Conservation (phyloP, 768 basidiomycete genomes). For the Rhodotorula kratochvilovae region DNA sequence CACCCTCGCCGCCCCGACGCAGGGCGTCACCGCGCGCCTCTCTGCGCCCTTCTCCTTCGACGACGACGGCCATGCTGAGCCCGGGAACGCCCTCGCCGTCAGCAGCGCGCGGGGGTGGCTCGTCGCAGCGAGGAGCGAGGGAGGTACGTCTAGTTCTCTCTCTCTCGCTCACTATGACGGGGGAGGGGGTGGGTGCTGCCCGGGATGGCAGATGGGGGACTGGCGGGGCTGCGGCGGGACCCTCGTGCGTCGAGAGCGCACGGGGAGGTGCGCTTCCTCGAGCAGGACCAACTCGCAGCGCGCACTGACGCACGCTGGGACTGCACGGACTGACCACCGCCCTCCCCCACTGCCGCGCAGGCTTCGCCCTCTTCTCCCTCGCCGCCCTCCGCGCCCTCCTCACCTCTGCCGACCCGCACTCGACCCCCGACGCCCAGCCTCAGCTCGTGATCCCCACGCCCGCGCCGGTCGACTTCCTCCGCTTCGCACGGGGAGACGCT, state of each 20-base stretch:
- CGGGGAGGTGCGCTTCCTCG: too few relatives aligned
- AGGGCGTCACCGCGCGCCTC: conserved; percentile 27
- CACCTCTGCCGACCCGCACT: conserved; percentile 13
- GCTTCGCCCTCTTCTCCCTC: conserved; percentile 42
- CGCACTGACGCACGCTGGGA: too few relatives aligned
- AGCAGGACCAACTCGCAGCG: too few relatives aligned
- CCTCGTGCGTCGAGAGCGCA: too few relatives aligned
- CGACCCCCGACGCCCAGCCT: neutral
- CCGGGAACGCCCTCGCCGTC: conserved; percentile 27
- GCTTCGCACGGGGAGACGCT: conserved; percentile 39
- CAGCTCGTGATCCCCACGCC: neutral
- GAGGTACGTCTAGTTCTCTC: neutral
- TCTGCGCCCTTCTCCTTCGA: neutral
- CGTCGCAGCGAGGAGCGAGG: neutral
- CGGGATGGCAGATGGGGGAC: too few relatives aligned
- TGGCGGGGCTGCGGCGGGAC: too few relatives aligned
- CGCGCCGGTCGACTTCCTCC: conserved; percentile 32
- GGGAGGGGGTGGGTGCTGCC: too few relatives aligned
- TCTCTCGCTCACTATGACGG: too few relatives aligned
- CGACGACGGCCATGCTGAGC: neutral
- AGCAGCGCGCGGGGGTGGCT: conserved; percentile 34
- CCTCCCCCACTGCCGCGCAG: too few relatives aligned
- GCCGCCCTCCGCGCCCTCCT: conserved; percentile 11
- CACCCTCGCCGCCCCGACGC: conserved; percentile 20
- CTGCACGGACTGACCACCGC: too few relatives aligned